Base-by-base conservation (phyloP, 768 basidiomycete genomes). In the Termitomyces sp. region DNA sequence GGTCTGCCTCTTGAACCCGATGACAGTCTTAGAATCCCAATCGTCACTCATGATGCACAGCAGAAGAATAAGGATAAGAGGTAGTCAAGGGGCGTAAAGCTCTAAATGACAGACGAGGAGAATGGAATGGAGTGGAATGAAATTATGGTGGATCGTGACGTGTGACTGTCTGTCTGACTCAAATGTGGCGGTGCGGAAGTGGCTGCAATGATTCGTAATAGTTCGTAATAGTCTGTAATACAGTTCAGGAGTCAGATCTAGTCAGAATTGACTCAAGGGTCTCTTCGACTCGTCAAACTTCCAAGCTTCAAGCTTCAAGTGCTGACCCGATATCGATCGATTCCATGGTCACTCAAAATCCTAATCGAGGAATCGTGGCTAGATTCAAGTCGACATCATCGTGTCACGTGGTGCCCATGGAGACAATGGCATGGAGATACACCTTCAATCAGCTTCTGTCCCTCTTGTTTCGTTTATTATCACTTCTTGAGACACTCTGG, bases 1-100 rank as follows among this genome's bases (percentile, higher is more conserved):
- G 69, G 81, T 73, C 74, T 84, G 74, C 76, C 83, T 75, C 73
- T 85, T 91, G 70, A 68, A 78, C 58, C 92, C 91, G 66, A 95
- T 91, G 64, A 92, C 87, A 61, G 75, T 71, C 73, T 89, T 90
- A 60, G 71, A 75, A 60, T 94, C 91, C 89, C 88, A 90, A 58
- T 92, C 89, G 73, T 80, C 79, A 69, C 75, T 77, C 79, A 80
- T 86, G 44, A 28, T 61, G 45, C 36, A 49, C 12, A 55, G 22
- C 45, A 42, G 18, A 59, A 48, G 59, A 18, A 39, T 16, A 62
- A 55, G 57, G 39, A 55, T 39, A 53, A 62, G 55, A 52, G 52
- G 32, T 42, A 60, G 24, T 40, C 32, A 62, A 63, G 35, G 58
- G 61, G 39, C 20, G 55, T 52, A 45, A 51, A 36, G 48, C 24